Percentiles rank a stretch among this genome's conserved stretches.
Conservation (phyloP, 228 moss, liverwort and hornwort species). For the Sphagnum fallax region DNA sequence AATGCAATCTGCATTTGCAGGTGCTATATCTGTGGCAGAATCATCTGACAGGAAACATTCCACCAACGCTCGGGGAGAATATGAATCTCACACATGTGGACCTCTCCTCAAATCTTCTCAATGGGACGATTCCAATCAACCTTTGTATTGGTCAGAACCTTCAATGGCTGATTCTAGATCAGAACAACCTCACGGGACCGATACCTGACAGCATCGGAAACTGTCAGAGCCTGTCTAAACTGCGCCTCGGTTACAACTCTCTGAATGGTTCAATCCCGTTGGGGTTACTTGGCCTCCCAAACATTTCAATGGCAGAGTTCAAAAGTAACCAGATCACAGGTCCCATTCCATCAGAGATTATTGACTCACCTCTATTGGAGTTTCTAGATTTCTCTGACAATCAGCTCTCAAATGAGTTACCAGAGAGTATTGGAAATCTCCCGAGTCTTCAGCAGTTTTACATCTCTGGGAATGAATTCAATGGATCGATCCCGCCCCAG, state of each 20-base stretch:
- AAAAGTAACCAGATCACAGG: slow-evolving; percentile 24
- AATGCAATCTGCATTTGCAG: background rate
- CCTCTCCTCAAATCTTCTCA: slow-evolving; percentile 20
- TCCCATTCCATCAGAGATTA: slow-evolving; percentile 12
- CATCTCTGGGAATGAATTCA: slow-evolving; percentile 17
- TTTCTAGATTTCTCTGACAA: slow-evolving; percentile 20
- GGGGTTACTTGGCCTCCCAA: slow-evolving; percentile 19
- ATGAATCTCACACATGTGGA: slow-evolving; percentile 14
- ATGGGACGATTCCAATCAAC: slow-evolving; percentile 15
- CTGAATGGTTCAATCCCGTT: slow-evolving; percentile 22
- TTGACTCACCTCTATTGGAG: slow-evolving; percentile 11
- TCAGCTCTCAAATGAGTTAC: slow-evolving; percentile 14
- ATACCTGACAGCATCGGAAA: slow-evolving; percentile 20
- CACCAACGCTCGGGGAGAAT: slow-evolving; percentile 12
- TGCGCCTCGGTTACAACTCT: slow-evolving; percentile 22
- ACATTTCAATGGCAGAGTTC: slow-evolving; percentile 14
- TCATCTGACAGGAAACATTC: slow-evolving; percentile 23
- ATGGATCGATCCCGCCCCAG: slow-evolving; percentile 18
- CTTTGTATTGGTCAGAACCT: slow-evolving; percentile 24
- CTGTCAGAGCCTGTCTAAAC: slow-evolving; percentile 14
- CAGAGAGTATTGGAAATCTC: slow-evolving; percentile 13
- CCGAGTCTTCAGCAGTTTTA: slow-evolving; percentile 12
- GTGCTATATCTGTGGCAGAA: slow-evolving; percentile 30
- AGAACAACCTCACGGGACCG: slow-evolving; percentile 20
- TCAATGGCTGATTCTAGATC: slow-evolving; percentile 14